Evolutionary conservation across 2,329 filamentous ascomycete genomes (phyloP).

Genomic region (Pezicula carpinea): DNA sequence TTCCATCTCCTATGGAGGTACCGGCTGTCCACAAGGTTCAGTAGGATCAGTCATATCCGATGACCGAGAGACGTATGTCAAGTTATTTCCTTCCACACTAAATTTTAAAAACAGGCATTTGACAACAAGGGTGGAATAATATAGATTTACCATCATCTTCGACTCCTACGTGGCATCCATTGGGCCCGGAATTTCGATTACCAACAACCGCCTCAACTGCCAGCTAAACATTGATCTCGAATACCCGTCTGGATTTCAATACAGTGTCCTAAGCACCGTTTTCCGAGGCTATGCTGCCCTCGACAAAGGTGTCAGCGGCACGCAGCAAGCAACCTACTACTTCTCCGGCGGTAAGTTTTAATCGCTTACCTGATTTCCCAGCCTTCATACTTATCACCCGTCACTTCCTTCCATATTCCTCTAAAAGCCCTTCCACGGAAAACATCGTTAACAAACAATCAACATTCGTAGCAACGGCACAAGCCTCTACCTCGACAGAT

Average conservation of each 20-base stretch:
- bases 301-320: constrained; percentile 40
- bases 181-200: constrained; percentile 36
- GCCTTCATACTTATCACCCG: no score
- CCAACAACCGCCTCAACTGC: constrained; percentile 47
- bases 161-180: constrained; percentile 46
- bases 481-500: constrained; percentile 33
- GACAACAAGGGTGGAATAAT: neutral
- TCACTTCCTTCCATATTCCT: no score
- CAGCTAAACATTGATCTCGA: constrained; percentile 47
- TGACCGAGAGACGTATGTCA: constrained; percentile 36
- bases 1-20: constrained; percentile 41
- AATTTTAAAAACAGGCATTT: constrained; percentile 16
- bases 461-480: constrained; percentile 25
- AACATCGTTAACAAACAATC: neutral
- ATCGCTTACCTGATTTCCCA: neutral
- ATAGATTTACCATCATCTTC: constrained; percentile 45
- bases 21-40: constrained; percentile 40
- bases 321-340: constrained; percentile 49
- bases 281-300: constrained; percentile 47
- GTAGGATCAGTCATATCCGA: constrained; percentile 37
- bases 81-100: neutral
- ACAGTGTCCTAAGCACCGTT: constrained; percentile 45
- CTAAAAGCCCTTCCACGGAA: neutral
- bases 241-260: constrained; percentile 48
- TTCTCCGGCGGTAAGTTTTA: constrained; percentile 38